Evolutionary conservation across 2,329 filamentous ascomycete genomes (phyloP), one percentile per base, ranked within the genome.

Genomic region (Ophiostoma populinum): DNA sequence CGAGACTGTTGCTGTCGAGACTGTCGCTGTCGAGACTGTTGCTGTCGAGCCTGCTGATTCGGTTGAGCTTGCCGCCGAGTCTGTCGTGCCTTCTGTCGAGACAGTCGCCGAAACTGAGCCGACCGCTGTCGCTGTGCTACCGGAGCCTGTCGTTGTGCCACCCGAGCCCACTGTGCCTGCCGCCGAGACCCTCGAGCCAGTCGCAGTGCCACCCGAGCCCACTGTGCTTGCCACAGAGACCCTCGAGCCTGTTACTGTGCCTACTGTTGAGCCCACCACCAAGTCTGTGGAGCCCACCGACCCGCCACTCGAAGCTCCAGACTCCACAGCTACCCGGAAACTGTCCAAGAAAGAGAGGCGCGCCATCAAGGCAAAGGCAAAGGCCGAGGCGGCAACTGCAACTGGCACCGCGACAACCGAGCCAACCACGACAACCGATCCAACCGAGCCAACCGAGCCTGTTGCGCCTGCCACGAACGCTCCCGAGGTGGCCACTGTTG

Each of bases 261-360:
- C 11, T 2, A 30, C 8, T 15, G 32, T 20, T 16, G 24, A 20
- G 24, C 9, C 21, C 28, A 30, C 28, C 18, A 30, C 16, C 28
- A n/a, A n/a, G 8, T 12, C 28, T 30, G 18, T n/a, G 4, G 28
- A 30, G 19, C 4, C 18, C 8, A 11, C 12, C 4, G 17, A 6
- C 6, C 12, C 22, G 9, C 27, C 28, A 7, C 26, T 8, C 4
- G 19, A 31, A 19, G 20, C 19, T 21, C 19, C 19, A 12, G 19
- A 20, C 19, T 11, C 17, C 28, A 30, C 30, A 7, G 16, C 24
- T n/a, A 22, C 30, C 16, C 24, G n/a, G 10, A 37, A 38, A 24
- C 13, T 25, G 30, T 36, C 35, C 16, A 40, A 42, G 21, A 37
- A 42, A 19, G 35, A 28, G 33, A 36, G 22, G 19, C 25, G 33